Conservation (phyloP, 768 basidiomycete genomes). For the Trametes punicea region DNA sequence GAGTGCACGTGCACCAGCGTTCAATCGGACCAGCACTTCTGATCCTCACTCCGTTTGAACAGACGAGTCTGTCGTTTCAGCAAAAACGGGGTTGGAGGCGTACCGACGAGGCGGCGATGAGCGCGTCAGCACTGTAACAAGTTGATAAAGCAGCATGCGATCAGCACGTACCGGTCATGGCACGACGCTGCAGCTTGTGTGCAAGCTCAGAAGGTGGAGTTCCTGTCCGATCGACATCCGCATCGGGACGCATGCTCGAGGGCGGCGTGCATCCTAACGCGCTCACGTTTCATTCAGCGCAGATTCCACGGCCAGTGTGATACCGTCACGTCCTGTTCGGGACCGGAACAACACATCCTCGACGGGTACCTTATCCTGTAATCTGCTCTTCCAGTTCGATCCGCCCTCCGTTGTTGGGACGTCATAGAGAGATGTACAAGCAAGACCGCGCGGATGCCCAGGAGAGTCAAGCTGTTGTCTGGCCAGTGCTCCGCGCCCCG, state of each 20-base stretch:
- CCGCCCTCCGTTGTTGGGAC: neutral
- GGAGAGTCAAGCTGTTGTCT: neutral
- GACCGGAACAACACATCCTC: no score
- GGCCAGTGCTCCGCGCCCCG: no score
- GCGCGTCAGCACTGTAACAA: no score
- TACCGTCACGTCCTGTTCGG: neutral
- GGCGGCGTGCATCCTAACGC: no score
- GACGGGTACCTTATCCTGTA: no score
- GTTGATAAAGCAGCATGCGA: no score
- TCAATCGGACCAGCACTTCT: no score
- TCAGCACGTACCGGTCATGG: neutral
- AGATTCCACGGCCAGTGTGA: neutral
- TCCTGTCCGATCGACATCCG: neutral
- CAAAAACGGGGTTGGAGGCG: no score
- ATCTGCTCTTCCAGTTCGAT: neutral
- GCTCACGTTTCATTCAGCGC: neutral
- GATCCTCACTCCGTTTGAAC: no score
- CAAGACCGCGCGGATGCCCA: neutral
- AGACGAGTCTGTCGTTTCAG: no score
- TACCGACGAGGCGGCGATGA: no score
- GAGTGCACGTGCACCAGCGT: no score
- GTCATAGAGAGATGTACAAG: neutral
- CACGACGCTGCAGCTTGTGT: neutral
- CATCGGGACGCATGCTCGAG: neutral
- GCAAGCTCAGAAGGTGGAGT: conserved; percentile 1